A percentile compares a stretch with the other conserved stretches of the same genome.
phyloP scores from a whole-genome alignment of 1,284 basidiomycete species.

The Rhodotorula sp. region DNA sequence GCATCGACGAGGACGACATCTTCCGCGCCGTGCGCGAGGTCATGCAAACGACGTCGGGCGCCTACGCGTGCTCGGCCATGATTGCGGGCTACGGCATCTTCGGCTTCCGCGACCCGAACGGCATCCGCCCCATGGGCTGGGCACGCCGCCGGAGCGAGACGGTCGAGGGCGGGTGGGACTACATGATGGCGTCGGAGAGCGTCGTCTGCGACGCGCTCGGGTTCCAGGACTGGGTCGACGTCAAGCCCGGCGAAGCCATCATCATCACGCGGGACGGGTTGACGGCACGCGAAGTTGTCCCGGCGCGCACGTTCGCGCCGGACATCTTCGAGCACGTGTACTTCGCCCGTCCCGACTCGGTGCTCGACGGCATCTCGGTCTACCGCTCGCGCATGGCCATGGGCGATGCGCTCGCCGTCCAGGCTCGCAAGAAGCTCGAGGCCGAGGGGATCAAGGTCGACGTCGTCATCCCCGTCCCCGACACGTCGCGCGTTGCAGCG shows the following conservation, averaged over 20 bases:
- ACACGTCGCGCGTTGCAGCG: slow-evolving; percentile 94
- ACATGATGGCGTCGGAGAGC: slow-evolving; percentile 91
- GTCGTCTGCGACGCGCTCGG: slow-evolving; percentile 93
- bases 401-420: slow-evolving; percentile 88
- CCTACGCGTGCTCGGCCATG: slow-evolving; percentile 97
- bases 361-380: slow-evolving; percentile 94
- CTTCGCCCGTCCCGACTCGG: slow-evolving; percentile 96
- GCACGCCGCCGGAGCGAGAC: slow-evolving; percentile 45
- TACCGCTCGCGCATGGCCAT: slow-evolving; percentile 99
- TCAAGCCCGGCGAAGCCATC: slow-evolving; percentile 89
- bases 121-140: slow-evolving; percentile 89
- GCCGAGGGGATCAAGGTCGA: slow-evolving; percentile 67
- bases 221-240: slow-evolving; percentile 89
- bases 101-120: slow-evolving; percentile 98
- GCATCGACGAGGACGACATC: slow-evolving; percentile 99
- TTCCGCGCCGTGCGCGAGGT: slow-evolving; percentile 89
- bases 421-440: slow-evolving; percentile 32
- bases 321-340: slow-evolving; percentile 97
- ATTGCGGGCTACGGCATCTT: slow-evolving; percentile 98
- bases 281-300: slow-evolving; percentile 69
- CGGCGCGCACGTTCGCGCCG: slow-evolving; percentile 78
- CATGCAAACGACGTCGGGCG: slow-evolving; percentile 86
- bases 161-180: slow-evolving; percentile 60
- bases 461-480: slow-evolving; percentile 98
- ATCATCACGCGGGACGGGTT: slow-evolving; percentile 82